Evolutionary conservation across 352 stramenopile genomes (phyloP).

Genomic region (Globisporangium splendens): DNA sequence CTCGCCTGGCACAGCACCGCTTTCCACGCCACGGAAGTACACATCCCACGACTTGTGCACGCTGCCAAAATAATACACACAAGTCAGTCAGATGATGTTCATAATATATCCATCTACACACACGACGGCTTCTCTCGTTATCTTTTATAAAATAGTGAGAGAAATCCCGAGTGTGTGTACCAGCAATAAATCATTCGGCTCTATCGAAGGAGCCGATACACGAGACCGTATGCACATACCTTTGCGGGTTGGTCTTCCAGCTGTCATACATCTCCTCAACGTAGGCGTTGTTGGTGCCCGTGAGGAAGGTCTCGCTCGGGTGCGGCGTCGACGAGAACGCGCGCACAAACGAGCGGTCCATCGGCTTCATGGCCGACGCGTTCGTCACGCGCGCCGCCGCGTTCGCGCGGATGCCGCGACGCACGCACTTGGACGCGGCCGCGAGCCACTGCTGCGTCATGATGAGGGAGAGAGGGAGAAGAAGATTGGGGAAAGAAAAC

Average conservation of each 20-base stretch:
- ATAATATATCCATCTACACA: no score
- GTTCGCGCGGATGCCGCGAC: constrained; percentile 38
- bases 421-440: constrained; percentile 46
- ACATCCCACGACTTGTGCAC: constrained; percentile 87
- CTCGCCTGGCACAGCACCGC: constrained; percentile 69
- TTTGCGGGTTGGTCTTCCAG: constrained; percentile 90
- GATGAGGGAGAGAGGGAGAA: background rate
- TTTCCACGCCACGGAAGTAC: constrained; percentile 84
- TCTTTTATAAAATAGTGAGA: no score
- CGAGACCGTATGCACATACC: constrained; percentile 16
- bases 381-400: constrained; percentile 13
- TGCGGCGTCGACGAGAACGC: constrained; percentile 66
- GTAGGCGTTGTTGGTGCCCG: constrained; percentile 93
- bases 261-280: constrained; percentile 97
- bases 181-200: background rate
- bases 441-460: constrained; percentile 67
- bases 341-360: constrained; percentile 20
- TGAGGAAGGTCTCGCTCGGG: constrained; percentile 92
- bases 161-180: no score
- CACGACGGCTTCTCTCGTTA: no score
- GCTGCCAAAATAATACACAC: constrained; percentile 22
- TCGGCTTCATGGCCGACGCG: background rate
- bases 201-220: background rate
- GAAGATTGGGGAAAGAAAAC: background rate
- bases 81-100: background rate